Percentiles rank a stretch among this genome's conserved stretches.
phyloP scores from a whole-genome alignment of 345 rosid genomes.

The Sonneratia alba region DNA sequence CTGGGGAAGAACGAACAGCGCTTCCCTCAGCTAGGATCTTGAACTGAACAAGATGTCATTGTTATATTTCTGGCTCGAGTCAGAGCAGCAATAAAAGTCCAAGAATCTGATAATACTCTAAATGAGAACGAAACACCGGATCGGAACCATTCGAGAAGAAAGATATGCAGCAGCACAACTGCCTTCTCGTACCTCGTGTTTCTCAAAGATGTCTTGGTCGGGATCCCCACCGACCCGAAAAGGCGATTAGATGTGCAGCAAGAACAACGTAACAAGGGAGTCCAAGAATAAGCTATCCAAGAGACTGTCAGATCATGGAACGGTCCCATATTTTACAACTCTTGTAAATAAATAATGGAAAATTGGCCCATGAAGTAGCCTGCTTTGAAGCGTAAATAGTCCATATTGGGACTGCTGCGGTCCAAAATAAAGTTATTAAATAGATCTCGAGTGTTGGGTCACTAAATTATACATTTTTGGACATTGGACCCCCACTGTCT shows the following conservation, averaged over 20 bases:
- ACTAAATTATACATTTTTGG: background rate
- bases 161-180: background rate
- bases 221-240: slow-evolving; percentile 80
- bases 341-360: too few relatives aligned
- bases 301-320: too few relatives aligned
- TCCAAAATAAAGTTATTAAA: too few relatives aligned
- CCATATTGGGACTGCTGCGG: too few relatives aligned
- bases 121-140: background rate
- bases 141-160: background rate
- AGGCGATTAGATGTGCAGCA: background rate
- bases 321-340: too few relatives aligned
- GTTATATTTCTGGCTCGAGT: background rate
- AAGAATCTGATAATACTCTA: background rate
- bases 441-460: too few relatives aligned
- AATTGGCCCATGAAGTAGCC: too few relatives aligned
- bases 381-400: background rate
- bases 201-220: slow-evolving; percentile 72
- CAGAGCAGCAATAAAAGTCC: background rate
- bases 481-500: background rate
- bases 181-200: slow-evolving; percentile 53
- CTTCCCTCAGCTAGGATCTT: background rate
- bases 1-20: background rate
- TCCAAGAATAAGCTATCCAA: background rate
- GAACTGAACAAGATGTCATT: background rate
- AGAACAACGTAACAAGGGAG: background rate